These are phyloP conservation scores for Sclerotinia minor DNA, from an alignment of 2,329 filamentous ascomycete species.

Conservation along the genomic window DNA sequence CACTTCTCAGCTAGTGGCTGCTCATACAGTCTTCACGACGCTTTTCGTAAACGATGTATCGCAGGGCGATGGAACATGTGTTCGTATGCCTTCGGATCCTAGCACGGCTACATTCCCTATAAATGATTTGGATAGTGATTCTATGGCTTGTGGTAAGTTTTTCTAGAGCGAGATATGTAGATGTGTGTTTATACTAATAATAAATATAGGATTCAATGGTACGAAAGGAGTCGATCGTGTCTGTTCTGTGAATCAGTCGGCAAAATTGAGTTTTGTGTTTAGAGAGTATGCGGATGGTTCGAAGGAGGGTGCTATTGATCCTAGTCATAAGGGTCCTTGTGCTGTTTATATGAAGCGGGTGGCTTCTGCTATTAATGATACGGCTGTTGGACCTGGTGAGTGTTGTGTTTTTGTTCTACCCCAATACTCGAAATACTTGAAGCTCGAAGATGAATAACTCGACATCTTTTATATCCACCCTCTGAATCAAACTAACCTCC, in stretches of 20 bases:
- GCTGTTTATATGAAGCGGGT: constrained; percentile 74
- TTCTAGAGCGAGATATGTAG: neutral
- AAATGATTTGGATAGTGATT: constrained; percentile 54
- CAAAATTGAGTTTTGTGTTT: constrained; percentile 56
- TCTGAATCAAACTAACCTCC: neutral
- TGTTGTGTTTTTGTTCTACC: neutral
- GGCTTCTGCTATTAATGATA: constrained; percentile 51
- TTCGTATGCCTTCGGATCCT: constrained; percentile 62
- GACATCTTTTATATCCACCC: neutral
- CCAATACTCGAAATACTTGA: neutral
- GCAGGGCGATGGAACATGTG: constrained; percentile 70
- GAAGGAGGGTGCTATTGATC: constrained; percentile 57
- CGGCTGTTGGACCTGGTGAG: constrained; percentile 58
- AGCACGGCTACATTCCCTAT: constrained; percentile 59
- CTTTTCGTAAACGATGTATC: constrained; percentile 61
- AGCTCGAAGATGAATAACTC: neutral
- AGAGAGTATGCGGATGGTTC: constrained; percentile 59
- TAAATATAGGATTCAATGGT: constrained; percentile 48
- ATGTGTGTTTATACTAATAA: neutral
- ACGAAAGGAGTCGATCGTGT: constrained; percentile 51
- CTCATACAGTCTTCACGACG: constrained; percentile 65
- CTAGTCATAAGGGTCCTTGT: constrained; percentile 66
- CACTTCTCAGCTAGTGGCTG: constrained; percentile 42
- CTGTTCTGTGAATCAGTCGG: constrained; percentile 41
- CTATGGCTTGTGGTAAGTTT: constrained; percentile 69